A percentile compares a stretch with the other conserved stretches of the same genome.
These are phyloP conservation scores for Chalara sp. DNA, from an alignment of 2,329 filamentous ascomycete genomes.

Conservation along the genomic window DNA sequence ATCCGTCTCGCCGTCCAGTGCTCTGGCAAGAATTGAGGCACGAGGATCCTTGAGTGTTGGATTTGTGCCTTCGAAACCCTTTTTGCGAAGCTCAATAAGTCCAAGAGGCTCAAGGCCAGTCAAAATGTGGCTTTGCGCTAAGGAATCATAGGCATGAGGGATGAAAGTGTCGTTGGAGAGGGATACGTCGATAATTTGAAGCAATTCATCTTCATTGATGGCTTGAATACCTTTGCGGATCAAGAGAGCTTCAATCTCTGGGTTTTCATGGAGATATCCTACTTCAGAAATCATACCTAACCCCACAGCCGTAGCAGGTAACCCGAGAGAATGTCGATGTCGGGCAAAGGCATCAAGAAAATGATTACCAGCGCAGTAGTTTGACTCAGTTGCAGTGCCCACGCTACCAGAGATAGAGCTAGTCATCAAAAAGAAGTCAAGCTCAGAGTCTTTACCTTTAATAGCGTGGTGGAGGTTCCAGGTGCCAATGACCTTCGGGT, in stretches of 20 bases:
- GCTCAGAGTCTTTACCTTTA: neutral
- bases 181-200: slow-evolving; percentile 8
- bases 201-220: slow-evolving; percentile 18
- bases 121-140: slow-evolving; percentile 1
- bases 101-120: slow-evolving; percentile 4
- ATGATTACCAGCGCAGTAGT: slow-evolving; percentile 1
- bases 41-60: slow-evolving; percentile 4
- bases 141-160: neutral
- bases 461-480: slow-evolving; percentile 9
- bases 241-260: slow-evolving; percentile 29
- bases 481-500: slow-evolving; percentile 26
- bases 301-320: slow-evolving; percentile 6
- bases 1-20: slow-evolving; percentile 1
- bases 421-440: slow-evolving; percentile 32
- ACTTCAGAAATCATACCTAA: no score
- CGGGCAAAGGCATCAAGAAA: slow-evolving; percentile 8
- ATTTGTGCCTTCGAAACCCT: slow-evolving; percentile 4
- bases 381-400: slow-evolving; percentile 11
- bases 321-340: slow-evolving; percentile 1
- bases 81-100: neutral
- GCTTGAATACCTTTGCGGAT: slow-evolving; percentile 30
- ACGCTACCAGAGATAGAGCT: slow-evolving; percentile 24
- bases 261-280: slow-evolving; percentile 28
- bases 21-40: neutral
- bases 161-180: neutral